A percentile compares a stretch with the other conserved stretches of the same genome.
phyloP scores from a whole-genome alignment of 169 alveolate genomes.

The Babesia bovis region DNA sequence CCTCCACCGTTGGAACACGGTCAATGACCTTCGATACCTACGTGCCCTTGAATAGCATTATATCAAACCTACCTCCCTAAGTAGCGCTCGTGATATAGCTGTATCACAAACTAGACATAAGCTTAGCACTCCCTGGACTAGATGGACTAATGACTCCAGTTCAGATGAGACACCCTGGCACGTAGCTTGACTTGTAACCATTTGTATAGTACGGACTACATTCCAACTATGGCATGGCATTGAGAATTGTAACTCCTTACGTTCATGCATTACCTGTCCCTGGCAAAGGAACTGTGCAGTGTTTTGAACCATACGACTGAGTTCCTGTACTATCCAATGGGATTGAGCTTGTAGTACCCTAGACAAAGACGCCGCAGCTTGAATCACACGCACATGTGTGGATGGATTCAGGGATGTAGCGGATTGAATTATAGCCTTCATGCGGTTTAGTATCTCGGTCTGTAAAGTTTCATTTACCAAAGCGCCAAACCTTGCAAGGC shows the following conservation, averaged over 20 bases:
- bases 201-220: conserved; percentile 33
- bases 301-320: conserved; percentile 27
- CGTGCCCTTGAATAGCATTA: neutral
- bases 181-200: conserved; percentile 6
- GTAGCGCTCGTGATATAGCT: conserved; percentile 30
- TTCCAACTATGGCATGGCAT: conserved; percentile 39
- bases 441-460: conserved; percentile 45
- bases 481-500: conserved; percentile 40
- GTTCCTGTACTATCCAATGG: conserved; percentile 54
- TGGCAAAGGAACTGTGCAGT: conserved; percentile 52
- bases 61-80: conserved; percentile 20
- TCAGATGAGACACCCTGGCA: conserved; percentile 26
- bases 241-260: conserved; percentile 15
- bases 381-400: conserved; percentile 26
- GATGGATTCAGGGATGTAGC: conserved; percentile 20
- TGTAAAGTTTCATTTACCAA: conserved; percentile 42
- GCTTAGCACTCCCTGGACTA: conserved; percentile 37
- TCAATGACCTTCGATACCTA: conserved; percentile 40
- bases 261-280: conserved; percentile 35
- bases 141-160: conserved; percentile 27
- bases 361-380: conserved; percentile 29
- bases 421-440: conserved; percentile 19
- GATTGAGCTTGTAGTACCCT: conserved; percentile 26
- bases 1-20: conserved; percentile 44
- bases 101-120: conserved; percentile 33